Evolutionary conservation across 148 eudicot genomes (phyloP), one percentile per base, ranked within the genome.

Genomic region (Rhododendron molle): DNA sequence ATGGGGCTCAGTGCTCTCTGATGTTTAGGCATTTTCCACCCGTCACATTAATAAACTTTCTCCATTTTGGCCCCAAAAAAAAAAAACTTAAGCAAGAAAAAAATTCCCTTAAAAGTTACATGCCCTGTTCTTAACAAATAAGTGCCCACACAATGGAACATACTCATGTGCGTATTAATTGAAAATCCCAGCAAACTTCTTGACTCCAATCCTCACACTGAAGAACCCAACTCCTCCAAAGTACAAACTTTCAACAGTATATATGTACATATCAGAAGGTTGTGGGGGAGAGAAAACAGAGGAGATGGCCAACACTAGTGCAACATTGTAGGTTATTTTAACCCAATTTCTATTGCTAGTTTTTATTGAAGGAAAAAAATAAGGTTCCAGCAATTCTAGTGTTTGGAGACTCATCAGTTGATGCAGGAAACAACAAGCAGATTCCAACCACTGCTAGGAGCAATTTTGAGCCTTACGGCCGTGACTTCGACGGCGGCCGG

Each of bases 361-460:
- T 12, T 28, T 69, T 14, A 32, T 21, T 34, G 26, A 16, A 23
- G 78, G 40, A 9, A 40, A 38, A 38, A 71, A 83, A 77, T 2
- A 90, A 90, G 32, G 91, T 91, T 34, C 89, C 92, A n/a, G 90
- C 91, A 10, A 52, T 91, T 8, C 88, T 91, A 20, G 92, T 91
- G 44, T 91, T 91, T 65, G 92, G 92, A 14, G 92, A 91, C 88
- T 91, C 92, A 10, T 83, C 92, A 6, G 92, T 91, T 1, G 91
- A 91, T 54, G 78, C 91, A 13, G 92, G 92, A 7, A 91, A 91
- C 89, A 91, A 91, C 80, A 91, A 91, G 84, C 84, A 71, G 80
- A 82, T 91, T 43, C 76, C 91, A 10, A 91, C 92, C 14, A 36
- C 88, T 40, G 83, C 85, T 32, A 84, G 85, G 87, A 89, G 91